These are phyloP conservation scores for Dioszegia crocea DNA, from an alignment of 768 basidiomycete species.

Conservation along the genomic window DNA sequence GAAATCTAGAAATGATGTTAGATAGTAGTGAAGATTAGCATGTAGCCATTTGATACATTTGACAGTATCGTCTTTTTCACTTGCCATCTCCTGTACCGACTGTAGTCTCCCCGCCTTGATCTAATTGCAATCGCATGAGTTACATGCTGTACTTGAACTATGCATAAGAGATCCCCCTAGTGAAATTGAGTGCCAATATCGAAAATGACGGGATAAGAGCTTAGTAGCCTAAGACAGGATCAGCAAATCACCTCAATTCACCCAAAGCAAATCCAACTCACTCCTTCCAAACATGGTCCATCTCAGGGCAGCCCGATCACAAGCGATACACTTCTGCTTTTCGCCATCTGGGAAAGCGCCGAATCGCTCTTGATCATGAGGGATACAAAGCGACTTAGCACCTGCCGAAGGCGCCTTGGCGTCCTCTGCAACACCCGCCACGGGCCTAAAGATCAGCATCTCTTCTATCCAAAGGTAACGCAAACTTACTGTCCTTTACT, in stretches of 20 bases:
- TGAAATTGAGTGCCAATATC: no score
- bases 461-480: neutral
- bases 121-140: no score
- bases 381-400: conserved; percentile 94
- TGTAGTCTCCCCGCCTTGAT: no score
- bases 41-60: no score
- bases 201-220: no score
- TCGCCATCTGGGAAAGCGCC: conserved; percentile 71
- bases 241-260: neutral
- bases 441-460: conserved; percentile 46
- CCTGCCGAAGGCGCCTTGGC: conserved; percentile 95
- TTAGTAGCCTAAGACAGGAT: neutral
- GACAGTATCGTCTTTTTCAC: no score
- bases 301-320: conserved; percentile 80
- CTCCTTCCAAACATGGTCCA: conserved; percentile 91
- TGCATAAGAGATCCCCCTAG: no score
- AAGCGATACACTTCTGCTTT: conserved; percentile 79
- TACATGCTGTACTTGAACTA: no score
- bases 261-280: conserved; percentile 29
- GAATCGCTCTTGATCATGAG: conserved; percentile 85
- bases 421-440: conserved; percentile 75
- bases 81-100: no score
- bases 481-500: conserved; percentile 70
- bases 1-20: no score
- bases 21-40: no score